These are phyloP conservation scores for Adansonia digitata DNA, from an alignment of 345 rosid species.

Conservation along the genomic window DNA sequence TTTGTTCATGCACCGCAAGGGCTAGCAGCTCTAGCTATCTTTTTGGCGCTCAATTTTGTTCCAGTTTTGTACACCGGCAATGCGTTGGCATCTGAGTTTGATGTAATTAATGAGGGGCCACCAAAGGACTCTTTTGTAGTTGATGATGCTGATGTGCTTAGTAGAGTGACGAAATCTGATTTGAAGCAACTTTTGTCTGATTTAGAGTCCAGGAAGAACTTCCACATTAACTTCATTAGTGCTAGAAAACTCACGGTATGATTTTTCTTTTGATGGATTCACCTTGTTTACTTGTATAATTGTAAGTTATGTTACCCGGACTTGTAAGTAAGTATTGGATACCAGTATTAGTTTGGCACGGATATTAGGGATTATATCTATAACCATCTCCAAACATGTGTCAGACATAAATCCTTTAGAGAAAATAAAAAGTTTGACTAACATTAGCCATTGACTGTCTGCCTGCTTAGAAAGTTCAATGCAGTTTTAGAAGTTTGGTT, in stretches of 20 bases:
- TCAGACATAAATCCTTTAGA: too few relatives aligned
- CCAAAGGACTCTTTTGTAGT: slow-evolving; percentile 75
- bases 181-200: slow-evolving; percentile 76
- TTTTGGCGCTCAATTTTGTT: slow-evolving; percentile 70
- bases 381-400: too few relatives aligned
- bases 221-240: slow-evolving; percentile 68
- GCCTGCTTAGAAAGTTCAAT: neutral
- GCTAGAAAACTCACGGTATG: slow-evolving; percentile 92
- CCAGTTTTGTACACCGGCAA: slow-evolving; percentile 47
- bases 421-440: too few relatives aligned
- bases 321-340: too few relatives aligned
- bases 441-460: neutral
- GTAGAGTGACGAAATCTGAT: slow-evolving; percentile 79
- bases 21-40: slow-evolving; percentile 70
- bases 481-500: too few relatives aligned
- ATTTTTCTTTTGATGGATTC: neutral
- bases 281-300: neutral
- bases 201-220: slow-evolving; percentile 88
- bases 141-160: slow-evolving; percentile 92
- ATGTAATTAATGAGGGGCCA: slow-evolving; percentile 81
- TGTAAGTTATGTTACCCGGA: too few relatives aligned
- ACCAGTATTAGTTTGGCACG: too few relatives aligned
- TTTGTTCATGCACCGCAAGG: slow-evolving; percentile 65
- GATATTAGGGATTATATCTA: too few relatives aligned
- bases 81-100: slow-evolving; percentile 86